Base-by-base conservation (phyloP, 164 flowering plant species). In the Cinnamomum chago region DNA sequence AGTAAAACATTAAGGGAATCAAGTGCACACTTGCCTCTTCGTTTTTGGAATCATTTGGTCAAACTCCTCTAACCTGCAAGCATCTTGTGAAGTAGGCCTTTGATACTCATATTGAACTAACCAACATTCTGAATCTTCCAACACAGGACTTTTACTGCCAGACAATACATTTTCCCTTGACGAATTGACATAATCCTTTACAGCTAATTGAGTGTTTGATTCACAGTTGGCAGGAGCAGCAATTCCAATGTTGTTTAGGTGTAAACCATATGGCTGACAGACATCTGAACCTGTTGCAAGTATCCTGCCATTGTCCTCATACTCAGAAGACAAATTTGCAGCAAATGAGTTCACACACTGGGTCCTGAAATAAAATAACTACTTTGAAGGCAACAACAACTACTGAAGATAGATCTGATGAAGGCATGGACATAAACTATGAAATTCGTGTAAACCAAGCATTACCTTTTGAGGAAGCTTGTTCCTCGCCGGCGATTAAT, bases 11-110 rank as follows among this genome's bases (percentile, higher is more conserved):
- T 20, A 13, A 33, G 65, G 35, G 73, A 51, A 60, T 13, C 14
- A 40, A 55, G 20, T 14, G 11, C 2, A 55, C n/a, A 70, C 86
- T 77, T 78, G 79, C 91, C 87, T 87, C 77, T 82, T 86, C 83
- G 79, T 87, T 72, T 77, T 75, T 62, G 91, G 82, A 77, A 84
- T 84, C 40, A 69, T 50, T 81, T 85, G 88, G 76, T 74, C 78
- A 13, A 71, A 66, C 50, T 83, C 84, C 83, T 79, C 89, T 76
- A 69, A 62, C 65, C 20, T 68, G 40, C 81, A 81, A 62, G 71
- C 65, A 50, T 76, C 62, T 25, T 82, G 82, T 50, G 80, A 72
- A 51, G 23, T 67, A 62, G 50, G 73, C 47, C 52, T 81, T 78
- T 80, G 67, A 66, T 75, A 81, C 73, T 75, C 79, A 72, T 22